Conservation (phyloP, 2,329 filamentous ascomycete genomes). For the Epichloe sibirici region DNA sequence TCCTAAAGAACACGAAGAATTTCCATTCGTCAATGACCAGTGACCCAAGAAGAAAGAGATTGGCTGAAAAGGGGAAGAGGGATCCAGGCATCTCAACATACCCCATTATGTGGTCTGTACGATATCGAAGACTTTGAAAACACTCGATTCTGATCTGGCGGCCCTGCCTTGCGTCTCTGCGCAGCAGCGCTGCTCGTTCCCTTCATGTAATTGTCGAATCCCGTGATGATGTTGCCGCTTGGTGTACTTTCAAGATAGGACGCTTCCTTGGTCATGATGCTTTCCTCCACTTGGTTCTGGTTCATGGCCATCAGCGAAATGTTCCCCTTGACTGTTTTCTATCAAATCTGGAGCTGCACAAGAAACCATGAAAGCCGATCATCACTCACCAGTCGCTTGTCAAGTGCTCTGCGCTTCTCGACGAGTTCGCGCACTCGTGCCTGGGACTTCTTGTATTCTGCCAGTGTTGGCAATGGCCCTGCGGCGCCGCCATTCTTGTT, state of each 20-base stretch:
- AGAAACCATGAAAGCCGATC: neutral
- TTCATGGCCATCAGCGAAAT: constrained; percentile 19
- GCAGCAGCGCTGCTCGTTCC: constrained; percentile 54
- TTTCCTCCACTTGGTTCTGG: constrained; percentile 50
- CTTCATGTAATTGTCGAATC: constrained; percentile 98
- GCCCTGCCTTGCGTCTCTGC: constrained; percentile 50
- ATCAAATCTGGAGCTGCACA: neutral
- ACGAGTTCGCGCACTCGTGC: constrained; percentile 35
- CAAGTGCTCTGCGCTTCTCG: constrained; percentile 27
- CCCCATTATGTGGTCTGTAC: constrained; percentile 35
- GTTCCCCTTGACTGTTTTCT: neutral
- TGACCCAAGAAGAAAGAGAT: neutral
- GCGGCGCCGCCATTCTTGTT: constrained; percentile 15
- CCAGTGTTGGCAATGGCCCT: constrained; percentile 24
- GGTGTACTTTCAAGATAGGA: constrained; percentile 85
- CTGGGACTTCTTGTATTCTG: constrained; percentile 39
- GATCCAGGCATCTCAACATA: constrained; percentile 10
- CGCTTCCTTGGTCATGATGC: constrained; percentile 72
- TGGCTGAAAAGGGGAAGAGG: neutral
- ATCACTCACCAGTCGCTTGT: constrained; percentile 24
- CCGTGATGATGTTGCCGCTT: constrained; percentile 88
- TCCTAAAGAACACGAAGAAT: constrained; percentile 18
- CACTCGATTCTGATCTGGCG: constrained; percentile 60
- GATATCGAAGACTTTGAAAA: constrained; percentile 57
- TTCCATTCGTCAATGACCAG: neutral